These are phyloP conservation scores for Backusella liffmaniae DNA, from an alignment of 192 early-diverging fungal genomes.

Conservation along the genomic window DNA sequence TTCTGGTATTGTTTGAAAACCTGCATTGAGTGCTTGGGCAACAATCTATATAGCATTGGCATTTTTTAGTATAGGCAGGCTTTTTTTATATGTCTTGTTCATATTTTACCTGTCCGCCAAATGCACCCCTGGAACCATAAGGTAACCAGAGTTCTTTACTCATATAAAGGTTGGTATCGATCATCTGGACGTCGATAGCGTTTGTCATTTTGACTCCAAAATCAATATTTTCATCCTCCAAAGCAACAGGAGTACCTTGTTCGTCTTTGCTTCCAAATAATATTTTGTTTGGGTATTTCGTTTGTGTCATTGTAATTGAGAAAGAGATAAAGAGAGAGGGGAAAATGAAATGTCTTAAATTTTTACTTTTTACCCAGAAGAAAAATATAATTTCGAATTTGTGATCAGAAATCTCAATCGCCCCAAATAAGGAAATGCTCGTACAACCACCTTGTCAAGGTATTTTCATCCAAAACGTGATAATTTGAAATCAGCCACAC, in stretches of 20 bases:
- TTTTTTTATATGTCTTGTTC: not conserved
- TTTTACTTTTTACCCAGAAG: not conserved
- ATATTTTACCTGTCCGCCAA: slow-evolving; percentile 62
- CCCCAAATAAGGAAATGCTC: not conserved
- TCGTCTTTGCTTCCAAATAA: not conserved
- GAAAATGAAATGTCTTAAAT: not conserved
- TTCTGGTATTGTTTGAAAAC: slow-evolving; percentile 66
- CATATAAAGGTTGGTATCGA: slow-evolving; percentile 73
- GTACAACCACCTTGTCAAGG: not conserved
- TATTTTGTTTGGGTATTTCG: slow-evolving; percentile 1
- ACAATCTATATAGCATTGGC: slow-evolving; percentile 25
- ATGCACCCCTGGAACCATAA: slow-evolving; percentile 78
- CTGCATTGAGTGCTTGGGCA: slow-evolving; percentile 71
- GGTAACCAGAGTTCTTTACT: slow-evolving; percentile 81
- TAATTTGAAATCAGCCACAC: not conserved
- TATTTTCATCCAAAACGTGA: too few relatives aligned
- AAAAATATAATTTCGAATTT: not conserved
- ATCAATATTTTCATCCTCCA: not conserved
- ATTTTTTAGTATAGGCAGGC: too few relatives aligned
- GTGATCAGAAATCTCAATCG: slow-evolving; percentile 1
- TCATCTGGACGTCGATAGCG: slow-evolving; percentile 51
- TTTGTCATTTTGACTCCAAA: slow-evolving; percentile 26
- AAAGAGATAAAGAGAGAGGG: not conserved
- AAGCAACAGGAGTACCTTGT: not conserved
- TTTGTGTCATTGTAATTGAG: not conserved